Evolutionary conservation across 2,329 filamentous ascomycete species (phyloP).

Genomic region (Botrytis byssoidea): DNA sequence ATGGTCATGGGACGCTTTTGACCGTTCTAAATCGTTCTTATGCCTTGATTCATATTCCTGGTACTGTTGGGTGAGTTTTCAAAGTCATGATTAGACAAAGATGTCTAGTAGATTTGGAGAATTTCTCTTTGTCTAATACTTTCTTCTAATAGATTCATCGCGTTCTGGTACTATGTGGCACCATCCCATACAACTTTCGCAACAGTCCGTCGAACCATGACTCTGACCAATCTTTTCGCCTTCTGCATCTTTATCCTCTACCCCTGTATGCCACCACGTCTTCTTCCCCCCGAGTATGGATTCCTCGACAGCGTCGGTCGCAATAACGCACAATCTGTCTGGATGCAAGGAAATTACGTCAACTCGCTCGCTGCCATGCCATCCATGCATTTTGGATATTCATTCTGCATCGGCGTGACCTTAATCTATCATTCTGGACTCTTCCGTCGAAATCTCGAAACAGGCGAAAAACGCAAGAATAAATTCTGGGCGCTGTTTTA

Average conservation of each 20-base stretch:
- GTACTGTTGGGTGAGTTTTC: constrained; percentile 52
- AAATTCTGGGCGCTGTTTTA: constrained; percentile 47
- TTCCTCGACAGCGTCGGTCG: constrained; percentile 52
- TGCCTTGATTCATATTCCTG: constrained; percentile 59
- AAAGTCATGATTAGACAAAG: not conserved
- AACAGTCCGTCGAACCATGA: constrained; percentile 48
- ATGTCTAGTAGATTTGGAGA: not conserved
- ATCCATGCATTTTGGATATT: constrained; percentile 54
- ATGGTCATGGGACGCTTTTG: constrained; percentile 51
- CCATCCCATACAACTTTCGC: constrained; percentile 49
- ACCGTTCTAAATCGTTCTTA: constrained; percentile 58
- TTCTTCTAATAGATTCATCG: constrained; percentile 52
- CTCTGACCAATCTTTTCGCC: constrained; percentile 53
- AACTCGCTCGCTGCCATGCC: constrained; percentile 53
- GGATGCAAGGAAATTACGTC: constrained; percentile 51
- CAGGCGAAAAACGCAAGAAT: constrained; percentile 45
- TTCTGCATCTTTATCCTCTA: constrained; percentile 53
- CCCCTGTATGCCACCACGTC: constrained; percentile 52
- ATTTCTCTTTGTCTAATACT: not conserved
- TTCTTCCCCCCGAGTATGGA: constrained; percentile 49
- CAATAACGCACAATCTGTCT: constrained; percentile 50
- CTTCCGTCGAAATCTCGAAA: constrained; percentile 41
- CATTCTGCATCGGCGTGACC: constrained; percentile 52
- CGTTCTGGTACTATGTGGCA: constrained; percentile 62
- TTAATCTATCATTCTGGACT: constrained; percentile 54